A percentile compares a stretch with the other conserved stretches of the same genome.
Conservation (phyloP, 169 alveolate genomes). For the Babesia sp. region DNA sequence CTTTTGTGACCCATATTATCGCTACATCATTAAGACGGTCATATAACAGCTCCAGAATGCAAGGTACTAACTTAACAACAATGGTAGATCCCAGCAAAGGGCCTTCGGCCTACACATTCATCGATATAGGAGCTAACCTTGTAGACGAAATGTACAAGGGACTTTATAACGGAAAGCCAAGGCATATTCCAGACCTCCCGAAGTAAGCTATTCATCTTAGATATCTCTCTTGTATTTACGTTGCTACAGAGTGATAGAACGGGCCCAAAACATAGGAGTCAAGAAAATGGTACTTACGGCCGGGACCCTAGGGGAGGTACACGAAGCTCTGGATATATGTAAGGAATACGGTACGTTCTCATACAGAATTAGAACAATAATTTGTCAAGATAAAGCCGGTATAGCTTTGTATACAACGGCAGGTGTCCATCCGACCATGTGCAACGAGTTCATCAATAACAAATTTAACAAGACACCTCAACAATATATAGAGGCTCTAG, state of each 20-base stretch:
- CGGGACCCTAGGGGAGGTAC: conserved; percentile 77
- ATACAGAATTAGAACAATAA: background rate
- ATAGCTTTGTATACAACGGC: conserved; percentile 80
- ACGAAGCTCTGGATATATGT: conserved; percentile 78
- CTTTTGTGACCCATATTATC: conserved; percentile 6
- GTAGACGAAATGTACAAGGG: conserved; percentile 93
- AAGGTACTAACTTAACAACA: background rate
- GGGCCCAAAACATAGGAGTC: conserved; percentile 82
- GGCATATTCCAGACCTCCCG: conserved; percentile 90
- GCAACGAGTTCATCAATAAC: conserved; percentile 75
- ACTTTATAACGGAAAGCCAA: conserved; percentile 86
- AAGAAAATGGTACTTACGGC: conserved; percentile 81
- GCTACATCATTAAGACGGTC: background rate
- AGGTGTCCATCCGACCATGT: conserved; percentile 89
- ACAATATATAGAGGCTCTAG: conserved; percentile 75
- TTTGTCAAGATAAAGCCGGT: conserved; percentile 67
- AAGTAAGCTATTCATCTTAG: conserved; percentile 51
- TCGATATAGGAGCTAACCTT: conserved; percentile 96
- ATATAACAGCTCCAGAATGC: background rate
- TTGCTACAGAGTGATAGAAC: conserved; percentile 73
- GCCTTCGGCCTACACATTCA: conserved; percentile 34
- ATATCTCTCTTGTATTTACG: background rate
- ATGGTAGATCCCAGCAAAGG: conserved; percentile 14
- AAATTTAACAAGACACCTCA: conserved; percentile 55
- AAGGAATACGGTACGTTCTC: conserved; percentile 67